Evolutionary conservation across 345 rosid genomes (phyloP), one percentile per base, ranked within the genome.

Genomic region (Rhizophora mangle): DNA sequence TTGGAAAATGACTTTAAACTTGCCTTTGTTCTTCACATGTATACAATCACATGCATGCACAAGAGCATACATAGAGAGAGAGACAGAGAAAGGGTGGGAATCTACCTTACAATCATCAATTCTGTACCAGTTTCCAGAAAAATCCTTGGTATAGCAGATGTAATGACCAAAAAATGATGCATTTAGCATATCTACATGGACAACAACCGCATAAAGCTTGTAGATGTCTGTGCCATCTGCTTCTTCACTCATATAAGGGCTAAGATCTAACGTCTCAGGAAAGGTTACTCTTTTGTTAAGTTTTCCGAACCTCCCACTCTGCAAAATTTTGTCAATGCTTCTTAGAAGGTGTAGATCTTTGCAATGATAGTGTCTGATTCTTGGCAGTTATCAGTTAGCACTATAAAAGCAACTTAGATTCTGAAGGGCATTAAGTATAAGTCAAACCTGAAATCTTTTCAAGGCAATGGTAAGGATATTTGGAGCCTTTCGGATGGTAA

Each of bases 271-370:
- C 15, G 85, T 87, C 84, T 88, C 96, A 9, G 96, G 96, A 78
- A 96, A 92, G 73, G 78, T 82, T 21, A 96, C 85, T 80, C 86
- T 79, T 89, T 96, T 96, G 87, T 96, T 96, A 78, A 96, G 91
- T 84, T 96, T 96, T 49, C 99, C 99, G 61, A 86, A 96, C 74
- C 91, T 89, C 52, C 99, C 99, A 73, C 98, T 88, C 99, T 96
- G 91, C 69, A 81, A 65, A 82, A 3, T 62, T 32, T 73, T 65
- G 70, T 69, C 63, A 63, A 72, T 6, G 65, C 52, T 43, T 62
- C 27, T 67, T 30, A 78, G 43, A 65, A 24, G 20, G 3, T 27
- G 30, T 43, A 11, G 49, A 43, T 15, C 49, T 43, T 43, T 11
- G 49, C 49, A 43, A 43, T 13, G 18, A 43, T 11, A 6, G 36